Percentiles rank a stretch among this genome's conserved stretches.
Conservation (phyloP, 2,329 filamentous ascomycete genomes). For the Myrmaecium sp. region DNA sequence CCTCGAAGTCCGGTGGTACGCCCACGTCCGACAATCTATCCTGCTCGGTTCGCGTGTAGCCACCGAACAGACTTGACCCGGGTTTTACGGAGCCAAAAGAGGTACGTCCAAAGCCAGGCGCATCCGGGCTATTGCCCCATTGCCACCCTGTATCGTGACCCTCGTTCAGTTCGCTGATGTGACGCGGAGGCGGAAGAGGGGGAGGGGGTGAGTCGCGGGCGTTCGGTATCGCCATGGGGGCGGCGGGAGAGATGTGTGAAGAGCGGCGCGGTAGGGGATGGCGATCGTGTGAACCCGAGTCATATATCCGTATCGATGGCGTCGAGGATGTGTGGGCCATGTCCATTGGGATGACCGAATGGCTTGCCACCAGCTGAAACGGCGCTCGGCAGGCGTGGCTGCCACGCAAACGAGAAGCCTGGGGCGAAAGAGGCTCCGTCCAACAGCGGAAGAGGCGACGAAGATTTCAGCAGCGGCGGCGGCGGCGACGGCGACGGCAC, state of each 20-base stretch:
- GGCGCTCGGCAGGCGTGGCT: constrained; percentile 1
- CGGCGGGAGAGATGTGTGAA: constrained; percentile 22
- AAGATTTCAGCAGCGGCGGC: too few relatives aligned
- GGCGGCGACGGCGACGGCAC: too few relatives aligned
- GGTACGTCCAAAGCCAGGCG: constrained; percentile 28
- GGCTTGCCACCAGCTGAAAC: constrained; percentile 20
- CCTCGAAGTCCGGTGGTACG: constrained; percentile 10
- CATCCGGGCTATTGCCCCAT: constrained; percentile 39
- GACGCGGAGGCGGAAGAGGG: constrained; percentile 45
- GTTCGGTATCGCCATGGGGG: constrained; percentile 47
- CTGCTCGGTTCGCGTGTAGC: constrained; percentile 7
- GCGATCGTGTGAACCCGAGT: constrained; percentile 18
- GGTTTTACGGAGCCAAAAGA: constrained; percentile 28
- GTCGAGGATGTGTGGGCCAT: constrained; percentile 18
- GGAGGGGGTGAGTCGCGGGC: constrained; percentile 38
- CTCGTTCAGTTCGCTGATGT: constrained; percentile 37
- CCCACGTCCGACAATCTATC: constrained; percentile 13
- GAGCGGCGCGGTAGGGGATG: constrained; percentile 13
- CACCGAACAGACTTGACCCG: constrained; percentile 29
- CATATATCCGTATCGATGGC: constrained; percentile 26
- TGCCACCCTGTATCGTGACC: constrained; percentile 47
- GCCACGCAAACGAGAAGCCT: neutral
- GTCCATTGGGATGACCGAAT: constrained; percentile 11
- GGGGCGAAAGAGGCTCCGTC: too few relatives aligned
- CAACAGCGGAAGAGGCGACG: too few relatives aligned